Base-by-base conservation (phyloP, 192 early-diverging fungal genomes). In the Chytriomyces hyalinus region DNA sequence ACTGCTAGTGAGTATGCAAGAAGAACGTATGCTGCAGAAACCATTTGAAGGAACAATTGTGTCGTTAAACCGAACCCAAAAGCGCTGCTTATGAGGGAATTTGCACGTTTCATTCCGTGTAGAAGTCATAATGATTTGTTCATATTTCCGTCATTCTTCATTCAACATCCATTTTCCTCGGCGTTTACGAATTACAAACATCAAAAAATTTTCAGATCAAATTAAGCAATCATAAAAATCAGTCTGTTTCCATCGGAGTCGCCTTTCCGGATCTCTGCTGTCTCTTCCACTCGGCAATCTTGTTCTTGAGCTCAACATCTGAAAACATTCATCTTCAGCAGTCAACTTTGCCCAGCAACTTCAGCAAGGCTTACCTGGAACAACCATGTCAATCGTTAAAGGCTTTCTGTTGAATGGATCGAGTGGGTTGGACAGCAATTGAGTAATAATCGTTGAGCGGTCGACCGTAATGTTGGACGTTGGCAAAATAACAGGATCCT, bases 381-480 rank as follows among this genome's bases (percentile, higher is more conserved):
- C 85, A 20, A 97, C 91, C 87, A 93, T 91, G 11, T 95, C 92
- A 69, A 96, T 94, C 1, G 87, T 88, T 62, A 99, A 83, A 17
- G 94, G 94, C 49, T 89, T 90, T 49, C 96, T 91, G 81, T 97
- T 99, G 82, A 97, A 97, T 43, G 97, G 97, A 85, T 99, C 97
- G 15, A 90, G 88, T 5, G 90, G 83, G 70, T 96, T 93, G 66
- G 93, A 94, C 47, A 99, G 84, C 70, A 98, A 80, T 81, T 97
- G 94, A 10, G 92, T 87, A 77, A 91, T 92, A 74, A 99, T 97
- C 1, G 93, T 96, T 20, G 94, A 91, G 46, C 93, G 82, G 77
- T 99, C 97, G 75, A 99, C 90, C 17, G 91, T 89, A 3, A 84
- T 84, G 53, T 86, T 87, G 3, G 94, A 95, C 0, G 92, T 92